phyloP scores from a whole-genome alignment of 2,329 filamentous ascomycete species.

The Ceratocystis destructans region DNA sequence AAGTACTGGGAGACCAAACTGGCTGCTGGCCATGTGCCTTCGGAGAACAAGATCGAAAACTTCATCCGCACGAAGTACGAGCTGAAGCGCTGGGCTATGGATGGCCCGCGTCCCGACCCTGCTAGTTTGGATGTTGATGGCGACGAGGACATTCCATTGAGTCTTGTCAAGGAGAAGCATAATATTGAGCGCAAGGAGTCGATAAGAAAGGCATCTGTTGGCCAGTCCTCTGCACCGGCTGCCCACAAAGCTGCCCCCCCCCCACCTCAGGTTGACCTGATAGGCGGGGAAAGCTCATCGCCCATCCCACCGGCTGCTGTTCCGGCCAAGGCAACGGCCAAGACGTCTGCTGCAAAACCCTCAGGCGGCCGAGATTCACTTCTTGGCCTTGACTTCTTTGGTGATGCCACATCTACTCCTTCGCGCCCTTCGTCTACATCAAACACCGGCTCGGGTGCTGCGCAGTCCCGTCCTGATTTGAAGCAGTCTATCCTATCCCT shows the following conservation, averaged over 20 bases:
- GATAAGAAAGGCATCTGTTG: conserved; percentile 45
- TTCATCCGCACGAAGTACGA: conserved; percentile 99
- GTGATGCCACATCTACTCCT: conserved; percentile 51
- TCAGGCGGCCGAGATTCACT: conserved; percentile 77
- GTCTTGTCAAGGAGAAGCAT: conserved; percentile 53
- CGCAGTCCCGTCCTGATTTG: conserved; percentile 73
- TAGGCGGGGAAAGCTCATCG: conserved; percentile 59
- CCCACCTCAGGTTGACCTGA: conserved; percentile 54
- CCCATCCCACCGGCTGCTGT: conserved; percentile 33
- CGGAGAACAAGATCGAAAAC: conserved; percentile 97
- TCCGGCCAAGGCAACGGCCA: conserved; percentile 31
- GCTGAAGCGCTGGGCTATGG: conserved; percentile 98
- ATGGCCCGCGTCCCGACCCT: conserved; percentile 88
- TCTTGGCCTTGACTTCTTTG: conserved; percentile 83
- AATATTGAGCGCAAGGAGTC: conserved; percentile 46
- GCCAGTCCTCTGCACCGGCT: conserved; percentile 30
- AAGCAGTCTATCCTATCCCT: conserved; percentile 96
- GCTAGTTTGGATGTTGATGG: conserved; percentile 60
- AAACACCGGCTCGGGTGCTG: conserved; percentile 43
- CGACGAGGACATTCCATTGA: conserved; percentile 64
- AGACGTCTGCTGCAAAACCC: conserved; percentile 50
- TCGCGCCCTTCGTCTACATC: conserved; percentile 65
- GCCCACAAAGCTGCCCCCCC: conserved; percentile 11
- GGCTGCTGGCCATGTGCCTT: conserved; percentile 78
- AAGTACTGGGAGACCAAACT: conserved; percentile 98